These are phyloP conservation scores for Neurospora africana DNA, from an alignment of 495 filamentous ascomycete genomes.

Conservation along the genomic window DNA sequence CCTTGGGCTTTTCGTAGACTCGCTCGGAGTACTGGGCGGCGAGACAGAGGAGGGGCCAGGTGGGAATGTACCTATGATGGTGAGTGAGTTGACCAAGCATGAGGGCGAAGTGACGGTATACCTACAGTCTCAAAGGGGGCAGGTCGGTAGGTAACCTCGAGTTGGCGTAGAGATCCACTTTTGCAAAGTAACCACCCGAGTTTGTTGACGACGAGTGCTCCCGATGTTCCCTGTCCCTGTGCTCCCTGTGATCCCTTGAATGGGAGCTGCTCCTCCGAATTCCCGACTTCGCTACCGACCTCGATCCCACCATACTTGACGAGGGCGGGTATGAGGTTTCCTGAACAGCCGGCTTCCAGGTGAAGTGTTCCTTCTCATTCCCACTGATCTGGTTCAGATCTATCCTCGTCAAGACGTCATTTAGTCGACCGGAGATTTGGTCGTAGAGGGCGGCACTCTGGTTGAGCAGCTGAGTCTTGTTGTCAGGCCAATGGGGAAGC, in stretches of 20 bases:
- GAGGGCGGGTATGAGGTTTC: not conserved
- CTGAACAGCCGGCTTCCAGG: slow-evolving; percentile 24
- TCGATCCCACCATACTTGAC: not conserved
- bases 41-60: slow-evolving; percentile 60
- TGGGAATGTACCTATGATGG: slow-evolving; percentile 48
- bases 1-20: slow-evolving; percentile 55
- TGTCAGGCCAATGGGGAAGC: slow-evolving; percentile 24
- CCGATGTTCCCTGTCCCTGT: slow-evolving; percentile 28
- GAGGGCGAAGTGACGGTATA: too few species aligned
- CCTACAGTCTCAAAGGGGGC: slow-evolving; percentile 54
- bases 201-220: slow-evolving; percentile 23
- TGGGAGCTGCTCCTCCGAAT: slow-evolving; percentile 8
- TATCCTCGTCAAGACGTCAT: slow-evolving; percentile 55
- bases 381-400: slow-evolving; percentile 55
- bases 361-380: slow-evolving; percentile 49
- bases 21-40: slow-evolving; percentile 63
- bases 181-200: slow-evolving; percentile 55
- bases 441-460: slow-evolving; percentile 43
- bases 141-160: slow-evolving; percentile 59
- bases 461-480: slow-evolving; percentile 31
- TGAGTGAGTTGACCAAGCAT: slow-evolving; percentile 1
- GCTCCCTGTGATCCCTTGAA: not conserved
- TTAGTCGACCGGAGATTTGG: slow-evolving; percentile 46
- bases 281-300: slow-evolving; percentile 10
- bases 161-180: slow-evolving; percentile 69